phyloP scores from a whole-genome alignment of 2,329 filamentous ascomycete genomes.

The Teratosphaeria epicoccoides region DNA sequence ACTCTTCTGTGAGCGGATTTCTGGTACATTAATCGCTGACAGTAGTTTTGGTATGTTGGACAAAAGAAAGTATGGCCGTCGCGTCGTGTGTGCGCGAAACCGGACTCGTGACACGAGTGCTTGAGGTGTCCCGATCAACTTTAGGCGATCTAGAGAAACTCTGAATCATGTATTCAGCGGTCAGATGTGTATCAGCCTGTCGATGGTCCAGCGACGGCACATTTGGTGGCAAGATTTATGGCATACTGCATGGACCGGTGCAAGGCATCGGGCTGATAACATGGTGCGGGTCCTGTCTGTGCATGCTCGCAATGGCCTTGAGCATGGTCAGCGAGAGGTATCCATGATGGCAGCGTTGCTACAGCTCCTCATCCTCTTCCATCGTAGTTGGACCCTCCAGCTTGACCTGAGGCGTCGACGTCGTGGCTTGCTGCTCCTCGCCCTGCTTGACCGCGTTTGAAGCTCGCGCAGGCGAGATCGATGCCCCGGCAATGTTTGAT shows the following conservation, averaged over 20 bases:
- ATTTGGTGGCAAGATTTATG: too few species aligned
- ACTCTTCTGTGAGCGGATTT: neutral
- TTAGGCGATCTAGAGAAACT: too few species aligned
- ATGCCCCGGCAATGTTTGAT: slow-evolving; percentile 11
- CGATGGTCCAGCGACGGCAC: neutral
- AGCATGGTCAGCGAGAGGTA: neutral
- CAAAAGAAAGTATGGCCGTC: neutral
- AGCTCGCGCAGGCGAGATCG: slow-evolving; percentile 6
- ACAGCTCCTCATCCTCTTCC: slow-evolving; percentile 38
- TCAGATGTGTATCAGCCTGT: neutral
- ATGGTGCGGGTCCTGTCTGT: neutral
- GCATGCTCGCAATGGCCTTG: neutral
- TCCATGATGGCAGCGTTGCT: slow-evolving; percentile 6
- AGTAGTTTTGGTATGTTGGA: neutral
- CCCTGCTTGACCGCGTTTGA: slow-evolving; percentile 12
- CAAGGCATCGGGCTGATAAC: neutral
- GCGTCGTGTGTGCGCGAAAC: neutral
- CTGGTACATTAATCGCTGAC: neutral
- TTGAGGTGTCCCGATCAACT: too few species aligned
- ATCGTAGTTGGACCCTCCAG: slow-evolving; percentile 13
- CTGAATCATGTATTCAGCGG: too few species aligned
- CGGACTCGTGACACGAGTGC: neutral
- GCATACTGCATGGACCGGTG: too few species aligned
- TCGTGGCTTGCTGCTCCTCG: slow-evolving; percentile 25
- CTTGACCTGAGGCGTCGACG: slow-evolving; percentile 19